phyloP scores from a whole-genome alignment of 2,329 filamentous ascomycete species.

The Calonectria fujianensis region DNA sequence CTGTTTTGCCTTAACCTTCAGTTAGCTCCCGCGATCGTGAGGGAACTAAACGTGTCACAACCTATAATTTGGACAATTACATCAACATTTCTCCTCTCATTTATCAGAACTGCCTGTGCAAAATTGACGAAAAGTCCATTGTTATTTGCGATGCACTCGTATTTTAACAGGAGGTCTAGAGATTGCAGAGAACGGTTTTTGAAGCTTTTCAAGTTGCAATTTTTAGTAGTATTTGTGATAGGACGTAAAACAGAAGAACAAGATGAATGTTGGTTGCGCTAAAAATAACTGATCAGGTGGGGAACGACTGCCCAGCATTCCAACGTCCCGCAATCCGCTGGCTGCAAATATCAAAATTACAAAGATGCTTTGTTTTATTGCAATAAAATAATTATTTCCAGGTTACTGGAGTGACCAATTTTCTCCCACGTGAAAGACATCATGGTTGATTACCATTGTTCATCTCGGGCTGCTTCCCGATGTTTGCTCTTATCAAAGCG shows the following conservation, averaged over 20 bases:
- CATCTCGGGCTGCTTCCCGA: background rate
- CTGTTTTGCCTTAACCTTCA: background rate
- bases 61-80: too few species aligned
- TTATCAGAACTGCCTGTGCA: too few species aligned
- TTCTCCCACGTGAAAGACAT: background rate
- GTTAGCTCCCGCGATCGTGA: too few species aligned
- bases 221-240: too few species aligned
- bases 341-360: background rate
- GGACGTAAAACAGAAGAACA: too few species aligned
- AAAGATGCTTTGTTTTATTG: background rate
- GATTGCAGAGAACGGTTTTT: too few species aligned
- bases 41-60: background rate
- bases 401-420: background rate
- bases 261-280: too few species aligned
- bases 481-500: background rate
- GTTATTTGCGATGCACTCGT: background rate
- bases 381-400: background rate
- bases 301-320: too few species aligned
- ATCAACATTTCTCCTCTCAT: too few species aligned
- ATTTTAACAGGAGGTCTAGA: background rate
- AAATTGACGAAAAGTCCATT: too few species aligned
- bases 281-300: too few species aligned
- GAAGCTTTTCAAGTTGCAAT: too few species aligned
- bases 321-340: background rate
- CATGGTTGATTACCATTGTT: background rate